Base-by-base conservation (phyloP, 768 basidiomycete species). In the Mycena venus region DNA sequence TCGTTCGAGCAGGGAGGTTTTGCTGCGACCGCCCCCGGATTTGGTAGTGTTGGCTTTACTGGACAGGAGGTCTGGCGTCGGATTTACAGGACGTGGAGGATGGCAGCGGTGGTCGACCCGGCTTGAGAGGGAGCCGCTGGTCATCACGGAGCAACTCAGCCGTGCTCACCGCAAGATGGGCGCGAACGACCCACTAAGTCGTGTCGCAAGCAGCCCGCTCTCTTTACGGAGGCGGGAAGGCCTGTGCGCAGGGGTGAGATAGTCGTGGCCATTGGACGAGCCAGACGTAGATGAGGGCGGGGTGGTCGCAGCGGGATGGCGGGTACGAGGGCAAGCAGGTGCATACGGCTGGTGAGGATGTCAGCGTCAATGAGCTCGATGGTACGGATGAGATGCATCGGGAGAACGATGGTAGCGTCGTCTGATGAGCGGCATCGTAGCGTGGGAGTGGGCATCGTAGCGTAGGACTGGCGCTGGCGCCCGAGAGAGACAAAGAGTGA, bases 1-100 rank as follows among this genome's bases (percentile, higher is more conserved):
- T n/a, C n/a, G n/a, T n/a, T 92, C 91, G 77, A 91, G 82, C 69
- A 89, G 88, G 61, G 87, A 88, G 70, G 88, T 90, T 19, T 65
- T 53, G 47, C 31, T 25, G 27, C 27, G 29, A 2, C 62, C 40
- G 21, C 29, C 31, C n/a, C 42, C 55, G 42, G 51, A 36, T 36
- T 40, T 25, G 36, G 38, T 53, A n/a, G n/a, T n/a, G 31, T 53
- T 51, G 31, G 31, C 68, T 51, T 36, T 51, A 34, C 63, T 47
- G 47, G 53, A 56, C 23, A 53, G 47, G 49, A 6, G 62, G n/a
- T 6, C 38, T 29, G 53, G 38, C 66, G 14, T 32, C 51, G 51
- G 38, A 11, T 44, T 60, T 60, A 23, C 51, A 62, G 34, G 63
- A 59, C 12, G 34, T 51, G 15, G 72, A 73, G n/a, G 72, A 25